Evolutionary conservation across 768 basidiomycete genomes (phyloP), one percentile per base, ranked within the genome.

Genomic region (Hygrocybe coccinea): DNA sequence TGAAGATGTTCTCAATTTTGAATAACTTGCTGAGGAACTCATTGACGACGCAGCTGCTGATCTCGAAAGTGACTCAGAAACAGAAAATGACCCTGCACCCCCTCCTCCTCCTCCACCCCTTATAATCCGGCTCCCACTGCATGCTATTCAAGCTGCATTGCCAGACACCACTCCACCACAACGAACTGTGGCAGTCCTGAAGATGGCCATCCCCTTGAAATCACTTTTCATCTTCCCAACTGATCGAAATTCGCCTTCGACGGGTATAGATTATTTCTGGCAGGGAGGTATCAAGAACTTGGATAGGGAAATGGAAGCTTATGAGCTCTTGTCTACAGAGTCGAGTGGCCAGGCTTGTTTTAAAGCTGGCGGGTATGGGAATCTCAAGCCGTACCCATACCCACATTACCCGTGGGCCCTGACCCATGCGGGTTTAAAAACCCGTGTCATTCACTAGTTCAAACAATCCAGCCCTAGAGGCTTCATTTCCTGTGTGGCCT

Each of bases 301-400:
- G 44, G 58, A 59, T 39, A 57, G 55, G 15, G 61, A 62, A 33
- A 39, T 59, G 58, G 56, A 59, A 55, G 61, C 58, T 44, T 57
- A 59, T 36, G 58, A 62, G 41, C 45, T 62, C 37, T 38, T 62
- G 24, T 55, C 11, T 25, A 4, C 29, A 3, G 29, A 29, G 29
- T 47, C 19, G 17, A 12, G 22, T 21, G 45, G 41, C 33, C 52
- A 55, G n/a, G 29, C n/a, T n/a, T n/a, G n/a, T n/a, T n/a, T n/a
- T n/a, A n/a, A 48, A 29, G 22, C 10, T 37, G 29, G 14, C 19
- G 5, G 45, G 19, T 47, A 21, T 7, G 7, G 45, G 14, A 5
- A n/a, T 47, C 25, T 19, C 22, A 22, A 29, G n/a, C n/a, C n/a
- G n/a, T n/a, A n/a, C n/a, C n/a, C n/a, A n/a, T n/a, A n/a, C n/a